phyloP scores from a whole-genome alignment of 257 asterid genomes.

The Jaltomata sinuosa region DNA sequence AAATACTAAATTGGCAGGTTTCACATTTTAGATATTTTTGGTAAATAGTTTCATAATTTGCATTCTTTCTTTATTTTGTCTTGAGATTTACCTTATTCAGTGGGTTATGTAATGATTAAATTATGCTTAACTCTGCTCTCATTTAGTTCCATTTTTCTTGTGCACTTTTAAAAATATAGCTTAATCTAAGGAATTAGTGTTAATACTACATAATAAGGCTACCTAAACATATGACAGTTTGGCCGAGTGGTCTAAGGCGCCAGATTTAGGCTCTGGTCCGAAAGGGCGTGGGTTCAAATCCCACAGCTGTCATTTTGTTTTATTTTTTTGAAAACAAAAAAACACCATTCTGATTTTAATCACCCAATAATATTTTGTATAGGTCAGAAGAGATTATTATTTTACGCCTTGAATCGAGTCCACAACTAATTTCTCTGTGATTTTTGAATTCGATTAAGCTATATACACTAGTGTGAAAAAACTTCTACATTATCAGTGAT shows the following conservation, averaged over 20 bases:
- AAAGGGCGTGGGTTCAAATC: slow-evolving; percentile 99
- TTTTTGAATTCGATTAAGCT: not conserved
- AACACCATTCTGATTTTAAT: no score
- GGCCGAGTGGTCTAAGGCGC: slow-evolving; percentile 99
- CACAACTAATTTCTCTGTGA: not conserved
- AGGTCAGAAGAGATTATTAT: not conserved
- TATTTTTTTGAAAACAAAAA: no score
- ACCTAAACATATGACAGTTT: slow-evolving; percentile 54
- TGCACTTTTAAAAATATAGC: not conserved
- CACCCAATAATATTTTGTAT: not conserved
- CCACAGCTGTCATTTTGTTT: slow-evolving; percentile 90
- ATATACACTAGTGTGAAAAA: no score
- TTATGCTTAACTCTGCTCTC: not conserved
- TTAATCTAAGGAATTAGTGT: not conserved
- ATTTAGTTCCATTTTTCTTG: no score
- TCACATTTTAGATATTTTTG: not conserved
- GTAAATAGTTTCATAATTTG: not conserved
- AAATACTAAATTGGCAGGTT: not conserved
- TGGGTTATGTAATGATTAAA: not conserved
- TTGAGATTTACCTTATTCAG: no score
- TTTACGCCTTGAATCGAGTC: not conserved
- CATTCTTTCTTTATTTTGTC: not conserved
- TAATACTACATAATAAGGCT: no score
- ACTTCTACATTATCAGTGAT: not conserved
- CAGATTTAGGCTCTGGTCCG: slow-evolving; percentile 99